A percentile compares a stretch with the other conserved stretches of the same genome.
These are phyloP conservation scores for Aspergillus sp. DNA, from an alignment of 2,329 filamentous ascomycete species.

Conservation along the genomic window DNA sequence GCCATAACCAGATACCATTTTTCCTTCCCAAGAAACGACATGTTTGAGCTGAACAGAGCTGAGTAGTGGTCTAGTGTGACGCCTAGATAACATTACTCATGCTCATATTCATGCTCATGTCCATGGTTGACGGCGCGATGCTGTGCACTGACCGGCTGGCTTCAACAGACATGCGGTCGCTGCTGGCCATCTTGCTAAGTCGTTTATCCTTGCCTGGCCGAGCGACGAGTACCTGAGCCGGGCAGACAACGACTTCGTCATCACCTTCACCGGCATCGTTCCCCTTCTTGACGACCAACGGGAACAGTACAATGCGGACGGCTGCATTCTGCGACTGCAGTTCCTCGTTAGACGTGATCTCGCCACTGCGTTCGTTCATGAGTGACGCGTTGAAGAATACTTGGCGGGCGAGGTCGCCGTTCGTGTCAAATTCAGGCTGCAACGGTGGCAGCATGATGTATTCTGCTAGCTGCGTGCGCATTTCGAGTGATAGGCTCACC, in stretches of 20 bases:
- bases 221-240: conserved; percentile 87
- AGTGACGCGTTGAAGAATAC: conserved; percentile 88
- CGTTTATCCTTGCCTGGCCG: conserved; percentile 46
- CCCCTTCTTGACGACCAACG: conserved; percentile 92
- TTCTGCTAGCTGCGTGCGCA: conserved; percentile 94
- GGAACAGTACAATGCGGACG: conserved; percentile 91
- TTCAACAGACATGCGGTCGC: conserved; percentile 45
- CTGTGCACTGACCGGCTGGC: conserved; percentile 41
- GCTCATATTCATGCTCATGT: conserved; percentile 38
- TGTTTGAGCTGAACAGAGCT: conserved; percentile 1
- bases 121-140: conserved; percentile 37
- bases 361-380: conserved; percentile 88
- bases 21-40: background rate
- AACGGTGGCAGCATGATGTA: conserved; percentile 98
- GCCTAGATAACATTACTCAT: conserved; percentile 47
- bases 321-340: conserved; percentile 73
- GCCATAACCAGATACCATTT: background rate
- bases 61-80: conserved; percentile 33
- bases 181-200: conserved; percentile 39
- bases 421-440: conserved; percentile 90
- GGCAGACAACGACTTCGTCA: conserved; percentile 92
- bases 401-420: conserved; percentile 83
- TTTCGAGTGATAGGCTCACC: conserved; percentile 88
- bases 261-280: conserved; percentile 84
- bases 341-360: conserved; percentile 71